Evolutionary conservation across 1,284 basidiomycete species (phyloP).

Genomic region (Prillingera fragicola): DNA sequence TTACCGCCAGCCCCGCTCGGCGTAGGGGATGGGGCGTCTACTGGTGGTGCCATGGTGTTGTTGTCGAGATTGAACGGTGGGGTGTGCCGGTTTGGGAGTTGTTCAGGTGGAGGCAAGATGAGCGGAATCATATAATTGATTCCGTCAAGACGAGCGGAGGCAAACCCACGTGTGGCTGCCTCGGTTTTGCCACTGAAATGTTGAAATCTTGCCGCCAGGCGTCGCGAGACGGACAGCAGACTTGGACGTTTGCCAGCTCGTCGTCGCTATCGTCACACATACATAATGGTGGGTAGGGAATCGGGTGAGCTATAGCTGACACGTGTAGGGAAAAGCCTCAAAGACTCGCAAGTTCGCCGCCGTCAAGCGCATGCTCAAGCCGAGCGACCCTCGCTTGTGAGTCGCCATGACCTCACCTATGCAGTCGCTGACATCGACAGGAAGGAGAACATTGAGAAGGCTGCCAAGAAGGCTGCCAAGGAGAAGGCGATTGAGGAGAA

Average conservation of each 20-base stretch:
- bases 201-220: too few relatives aligned
- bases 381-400: slow-evolving; percentile 87
- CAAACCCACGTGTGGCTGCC: slow-evolving; percentile 2
- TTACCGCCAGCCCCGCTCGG: slow-evolving; percentile 21
- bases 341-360: slow-evolving; percentile 92
- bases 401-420: slow-evolving; percentile 37
- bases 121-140: neutral
- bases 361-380: slow-evolving; percentile 92
- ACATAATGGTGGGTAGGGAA: neutral
- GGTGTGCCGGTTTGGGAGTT: neutral
- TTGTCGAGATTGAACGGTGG: slow-evolving; percentile 11
- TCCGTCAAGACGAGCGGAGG: too few relatives aligned
- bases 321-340: slow-evolving; percentile 77
- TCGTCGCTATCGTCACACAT: too few relatives aligned
- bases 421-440: slow-evolving; percentile 30
- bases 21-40: slow-evolving; percentile 20
- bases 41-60: slow-evolving; percentile 10
- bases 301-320: neutral
- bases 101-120: neutral
- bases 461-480: slow-evolving; percentile 49
- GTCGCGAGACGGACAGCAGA: too few relatives aligned
- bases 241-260: too few relatives aligned
- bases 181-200: slow-evolving; percentile 14
- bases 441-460: slow-evolving; percentile 52
- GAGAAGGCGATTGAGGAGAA: slow-evolving; percentile 49